Evolutionary conservation across 768 basidiomycete species (phyloP), one percentile per base, ranked within the genome.

Genomic region (Psilocybe subaeruginosa): DNA sequence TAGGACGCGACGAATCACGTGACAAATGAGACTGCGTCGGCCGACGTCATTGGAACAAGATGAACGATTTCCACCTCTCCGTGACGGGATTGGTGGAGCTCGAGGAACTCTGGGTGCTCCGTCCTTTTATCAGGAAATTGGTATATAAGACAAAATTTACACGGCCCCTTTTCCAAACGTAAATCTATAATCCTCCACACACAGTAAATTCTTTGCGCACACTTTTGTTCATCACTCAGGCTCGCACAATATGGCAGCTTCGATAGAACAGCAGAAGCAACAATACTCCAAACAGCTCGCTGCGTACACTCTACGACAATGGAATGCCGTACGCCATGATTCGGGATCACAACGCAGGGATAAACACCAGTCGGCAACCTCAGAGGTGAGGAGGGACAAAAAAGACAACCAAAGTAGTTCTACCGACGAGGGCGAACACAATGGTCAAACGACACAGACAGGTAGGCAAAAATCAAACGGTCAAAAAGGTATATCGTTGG

Each of bases 301-400:
- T 6, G 78, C 70, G 3, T 70, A 81, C 64, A 83, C 82, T 1
- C 69, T 74, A 8, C 74, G 74, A 55, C 81, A 82, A 60, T 78
- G 76, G 73, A 72, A 77, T 56, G 66, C 73, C 30, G 73, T 73
- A 12, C 66, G 66, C 3, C 64, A 66, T n/a, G 54, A 63, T n/a
- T 39, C 54, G 30, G 16, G 17, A 14, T 17, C 61, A 3, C 59
- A 55, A n/a, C 29, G n/a, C 12, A 63, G 56, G 47, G 57, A 57
- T 51, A 61, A 55, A 27, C 58, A 27, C 27, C 45, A 35, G 29
- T 52, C 35, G 30, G 35, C 52, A 39, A 31, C 52, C 35, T 23
- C 52, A 14, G 7, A 43, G 41, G 4, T 19, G 52, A 29, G 50
- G 17, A 47, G 49, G 27, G 52, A 58, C 23, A 19, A 49, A 3